Percentiles rank a stretch among this genome's conserved stretches.
These are phyloP conservation scores for Smallanthus sonchifolius DNA, from an alignment of 129 eudicot genomes.

Conservation along the genomic window DNA sequence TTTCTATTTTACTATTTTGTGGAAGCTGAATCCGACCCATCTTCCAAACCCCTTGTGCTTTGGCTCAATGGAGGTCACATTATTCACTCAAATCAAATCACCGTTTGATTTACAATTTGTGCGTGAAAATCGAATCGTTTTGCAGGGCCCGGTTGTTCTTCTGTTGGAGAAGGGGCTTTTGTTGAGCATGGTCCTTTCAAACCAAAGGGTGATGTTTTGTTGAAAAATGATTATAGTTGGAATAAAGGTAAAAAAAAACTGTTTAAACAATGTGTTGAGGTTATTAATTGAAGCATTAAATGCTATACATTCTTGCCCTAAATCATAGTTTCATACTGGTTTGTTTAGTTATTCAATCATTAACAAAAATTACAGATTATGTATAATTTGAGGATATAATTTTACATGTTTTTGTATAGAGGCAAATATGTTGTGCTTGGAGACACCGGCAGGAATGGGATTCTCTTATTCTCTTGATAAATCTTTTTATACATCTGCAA, in stretches of 20 bases:
- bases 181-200: slow-evolving; percentile 79
- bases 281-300: slow-evolving; percentile 25
- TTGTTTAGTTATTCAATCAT: too few species aligned
- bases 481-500: slow-evolving; percentile 48
- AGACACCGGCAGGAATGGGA: slow-evolving; percentile 93
- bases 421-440: slow-evolving; percentile 90
- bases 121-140: neutral
- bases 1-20: slow-evolving; percentile 64
- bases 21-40: slow-evolving; percentile 53
- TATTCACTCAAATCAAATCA: neutral
- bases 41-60: slow-evolving; percentile 71
- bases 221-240: slow-evolving; percentile 76
- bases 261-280: neutral
- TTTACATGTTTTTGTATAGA: slow-evolving; percentile 32
- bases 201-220: slow-evolving; percentile 57
- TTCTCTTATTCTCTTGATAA: slow-evolving; percentile 57
- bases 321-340: neutral
- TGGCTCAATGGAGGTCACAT: slow-evolving; percentile 75
- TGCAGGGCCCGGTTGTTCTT: slow-evolving; percentile 93
- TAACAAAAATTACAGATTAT: neutral
- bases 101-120: neutral
- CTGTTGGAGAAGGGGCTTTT: slow-evolving; percentile 81
- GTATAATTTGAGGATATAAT: slow-evolving; percentile 7
- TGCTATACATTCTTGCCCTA: slow-evolving; percentile 9
- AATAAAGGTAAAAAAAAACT: slow-evolving; percentile 53